Evolutionary conservation across 2,329 filamentous ascomycete species (phyloP), one percentile per base, ranked within the genome.

Genomic region (Cladorrhinum sp.): DNA sequence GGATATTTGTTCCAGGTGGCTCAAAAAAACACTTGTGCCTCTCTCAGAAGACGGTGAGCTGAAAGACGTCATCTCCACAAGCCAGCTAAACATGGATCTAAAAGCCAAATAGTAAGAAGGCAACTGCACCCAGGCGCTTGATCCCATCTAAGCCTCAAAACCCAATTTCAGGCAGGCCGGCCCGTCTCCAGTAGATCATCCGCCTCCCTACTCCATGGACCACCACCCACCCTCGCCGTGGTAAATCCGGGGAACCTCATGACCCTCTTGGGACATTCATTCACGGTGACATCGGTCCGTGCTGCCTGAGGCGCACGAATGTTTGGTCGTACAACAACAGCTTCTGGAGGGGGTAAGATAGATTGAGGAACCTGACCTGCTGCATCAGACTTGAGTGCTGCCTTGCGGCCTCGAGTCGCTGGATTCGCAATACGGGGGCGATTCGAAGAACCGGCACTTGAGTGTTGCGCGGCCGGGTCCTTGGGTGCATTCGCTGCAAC

Each of bases 171-270:
- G 13, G 13, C 76, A 36, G 86, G 87, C 52, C 84, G 78, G 68
- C 80, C 84, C 68, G 77, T 82, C 38, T 83, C 85, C 63, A 91
- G 82, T 51, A 91, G 69, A 70, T 91, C 88, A 65, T 84, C 79
- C 0, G 88, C 87, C 69, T 90, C 87, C 23, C 79, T 81, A 66
- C 86, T 90, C 88, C 88, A 91, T 0, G 88, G 83, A 2, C 87
- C 87, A 16, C 82, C 65, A 16, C 48, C 76, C 18, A 20, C 41
- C 65, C 82, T 83, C 2, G 78, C 79, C 67, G 76, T 80, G 1
- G 73, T 73, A 59, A 83, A 81, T 1, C 76, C 77, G 9, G 78
- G 75, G 60, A 79, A 69, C n/a, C 62, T 65, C 63, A 65, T 69
- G 62, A 58, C 70, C 50, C 64, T 64, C 45, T 68, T 71, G 2